Conservation (phyloP, 345 rosid species). For the Dovyalis caffra region DNA sequence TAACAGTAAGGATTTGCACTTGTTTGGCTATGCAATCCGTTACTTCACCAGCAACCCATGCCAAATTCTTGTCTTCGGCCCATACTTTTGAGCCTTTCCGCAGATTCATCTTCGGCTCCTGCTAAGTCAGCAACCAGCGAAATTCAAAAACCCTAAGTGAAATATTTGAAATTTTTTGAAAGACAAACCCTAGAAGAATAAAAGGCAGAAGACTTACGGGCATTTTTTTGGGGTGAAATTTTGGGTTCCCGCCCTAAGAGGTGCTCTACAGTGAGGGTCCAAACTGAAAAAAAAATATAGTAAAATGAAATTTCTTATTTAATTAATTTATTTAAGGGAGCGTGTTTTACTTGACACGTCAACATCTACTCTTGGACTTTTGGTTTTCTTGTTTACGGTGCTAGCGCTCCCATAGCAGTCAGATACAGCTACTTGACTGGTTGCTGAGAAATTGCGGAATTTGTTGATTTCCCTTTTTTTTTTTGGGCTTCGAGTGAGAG, state of each 20-base stretch:
- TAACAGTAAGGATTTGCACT: constrained; percentile 45
- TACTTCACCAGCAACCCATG: constrained; percentile 83
- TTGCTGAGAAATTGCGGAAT: neutral
- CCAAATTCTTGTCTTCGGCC: constrained; percentile 74
- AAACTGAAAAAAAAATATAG: constrained; percentile 23
- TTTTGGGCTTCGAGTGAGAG: too few species aligned
- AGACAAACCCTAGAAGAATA: constrained; percentile 24
- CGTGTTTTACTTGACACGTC: constrained; percentile 38
- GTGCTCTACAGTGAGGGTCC: constrained; percentile 1
- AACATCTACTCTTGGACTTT: neutral
- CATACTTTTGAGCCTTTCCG: constrained; percentile 81
- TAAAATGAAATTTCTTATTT: constrained; percentile 8
- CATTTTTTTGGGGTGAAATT: constrained; percentile 12
- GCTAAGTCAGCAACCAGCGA: neutral
- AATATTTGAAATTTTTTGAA: constrained; percentile 2
- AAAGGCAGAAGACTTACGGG: constrained; percentile 5
- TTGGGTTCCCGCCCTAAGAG: constrained; percentile 62
- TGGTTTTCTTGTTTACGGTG: neutral
- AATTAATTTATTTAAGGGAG: neutral
- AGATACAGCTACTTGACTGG: neutral
- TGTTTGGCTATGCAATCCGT: constrained; percentile 49
- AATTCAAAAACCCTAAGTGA: constrained; percentile 5
- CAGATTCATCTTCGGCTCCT: constrained; percentile 46
- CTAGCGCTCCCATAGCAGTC: neutral
- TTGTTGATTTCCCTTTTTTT: neutral